phyloP scores from a whole-genome alignment of 345 rosid species.

The Brassica nigra region DNA sequence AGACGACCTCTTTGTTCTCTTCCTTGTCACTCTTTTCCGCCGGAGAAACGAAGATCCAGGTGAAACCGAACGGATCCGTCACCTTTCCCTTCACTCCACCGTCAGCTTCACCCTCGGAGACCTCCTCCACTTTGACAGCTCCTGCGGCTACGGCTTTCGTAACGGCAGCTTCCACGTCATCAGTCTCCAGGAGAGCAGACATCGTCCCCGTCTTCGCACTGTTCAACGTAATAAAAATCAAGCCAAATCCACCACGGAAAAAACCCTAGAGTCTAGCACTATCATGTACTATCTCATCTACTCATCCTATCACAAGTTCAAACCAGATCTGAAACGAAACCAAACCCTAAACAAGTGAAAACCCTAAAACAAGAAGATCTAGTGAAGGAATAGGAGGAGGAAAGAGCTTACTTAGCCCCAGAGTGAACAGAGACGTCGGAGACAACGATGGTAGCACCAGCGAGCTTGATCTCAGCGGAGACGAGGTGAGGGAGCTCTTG shows the following conservation, averaged over 20 bases:
- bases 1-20: constrained; percentile 50
- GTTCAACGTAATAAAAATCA: background rate
- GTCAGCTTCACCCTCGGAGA: constrained; percentile 44
- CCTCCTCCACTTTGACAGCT: constrained; percentile 54
- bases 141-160: constrained; percentile 72
- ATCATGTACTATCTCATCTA: too few relatives aligned
- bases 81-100: constrained; percentile 65
- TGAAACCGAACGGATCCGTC: constrained; percentile 79
- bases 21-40: constrained; percentile 34
- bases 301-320: background rate
- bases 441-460: constrained; percentile 59
- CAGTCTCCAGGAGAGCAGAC: constrained; percentile 60
- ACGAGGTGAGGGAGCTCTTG: constrained; percentile 85
- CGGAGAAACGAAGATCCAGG: constrained; percentile 66
- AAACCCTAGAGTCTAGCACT: background rate
- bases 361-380: constrained; percentile 1
- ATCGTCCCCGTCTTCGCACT: constrained; percentile 44
- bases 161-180: constrained; percentile 64
- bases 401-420: constrained; percentile 41
- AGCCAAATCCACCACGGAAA: background rate
- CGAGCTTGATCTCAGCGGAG: constrained; percentile 68
- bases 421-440: constrained; percentile 52
- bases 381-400: background rate
- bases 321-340: constrained; percentile 11
- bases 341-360: background rate